A percentile compares a stretch with the other conserved stretches of the same genome.
phyloP scores from a whole-genome alignment of 345 rosid genomes.

The Eucalyptus camaldulensis region DNA sequence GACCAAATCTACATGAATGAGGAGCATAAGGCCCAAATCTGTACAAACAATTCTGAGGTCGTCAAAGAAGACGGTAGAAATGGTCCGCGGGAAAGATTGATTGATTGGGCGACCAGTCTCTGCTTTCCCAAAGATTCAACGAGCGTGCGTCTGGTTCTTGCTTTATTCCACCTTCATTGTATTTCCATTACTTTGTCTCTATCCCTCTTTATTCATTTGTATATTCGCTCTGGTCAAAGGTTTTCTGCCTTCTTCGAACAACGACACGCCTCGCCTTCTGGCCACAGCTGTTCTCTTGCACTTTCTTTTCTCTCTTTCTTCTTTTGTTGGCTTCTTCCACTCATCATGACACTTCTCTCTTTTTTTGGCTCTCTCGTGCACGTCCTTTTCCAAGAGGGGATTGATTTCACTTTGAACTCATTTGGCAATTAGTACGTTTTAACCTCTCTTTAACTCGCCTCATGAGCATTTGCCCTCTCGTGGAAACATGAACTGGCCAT shows the following conservation, averaged over 20 bases:
- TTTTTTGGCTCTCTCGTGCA: too few relatives aligned
- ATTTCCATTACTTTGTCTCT: not conserved
- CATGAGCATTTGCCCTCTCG: not conserved
- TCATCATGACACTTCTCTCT: not conserved
- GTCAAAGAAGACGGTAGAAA: not conserved
- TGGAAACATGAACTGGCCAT: not conserved
- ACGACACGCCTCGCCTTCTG: not conserved
- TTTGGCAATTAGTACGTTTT: not conserved
- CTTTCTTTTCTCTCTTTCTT: not conserved
- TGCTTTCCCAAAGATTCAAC: not conserved
- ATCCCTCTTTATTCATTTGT: not conserved
- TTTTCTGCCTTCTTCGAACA: not conserved
- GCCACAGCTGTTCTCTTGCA: not conserved
- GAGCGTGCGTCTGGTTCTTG: not conserved
- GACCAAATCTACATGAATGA: not conserved
- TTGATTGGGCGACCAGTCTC: not conserved
- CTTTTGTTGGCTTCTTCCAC: not conserved
- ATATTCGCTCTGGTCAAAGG: not conserved
- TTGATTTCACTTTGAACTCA: not conserved
- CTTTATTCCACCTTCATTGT: not conserved
- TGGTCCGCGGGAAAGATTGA: not conserved
- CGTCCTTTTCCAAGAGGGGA: not conserved
- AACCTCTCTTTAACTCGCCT: not conserved
- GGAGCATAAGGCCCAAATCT: not conserved
- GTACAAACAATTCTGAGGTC: not conserved